A percentile compares a stretch with the other conserved stretches of the same genome.
These are phyloP conservation scores for Penicillium cinerascens DNA, from an alignment of 495 filamentous ascomycete species.

Conservation along the genomic window DNA sequence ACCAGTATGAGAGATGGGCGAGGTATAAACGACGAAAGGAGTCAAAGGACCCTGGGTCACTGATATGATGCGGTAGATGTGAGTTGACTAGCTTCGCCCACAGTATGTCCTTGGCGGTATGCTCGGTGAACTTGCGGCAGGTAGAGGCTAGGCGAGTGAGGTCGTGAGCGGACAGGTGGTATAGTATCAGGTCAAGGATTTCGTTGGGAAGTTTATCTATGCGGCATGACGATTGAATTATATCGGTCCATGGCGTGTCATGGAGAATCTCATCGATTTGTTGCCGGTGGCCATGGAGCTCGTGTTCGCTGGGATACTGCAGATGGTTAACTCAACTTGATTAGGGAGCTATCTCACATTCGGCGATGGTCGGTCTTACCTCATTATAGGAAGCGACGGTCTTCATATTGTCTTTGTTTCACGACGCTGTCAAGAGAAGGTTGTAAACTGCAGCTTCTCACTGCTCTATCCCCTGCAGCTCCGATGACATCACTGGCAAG, in stretches of 20 bases:
- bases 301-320: constrained; percentile 6
- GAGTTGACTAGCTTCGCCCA: constrained; percentile 63
- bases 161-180: constrained; percentile 55
- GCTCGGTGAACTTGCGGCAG: constrained; percentile 50
- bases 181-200: constrained; percentile 58
- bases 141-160: constrained; percentile 52
- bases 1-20: constrained; percentile 79
- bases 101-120: constrained; percentile 52
- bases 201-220: constrained; percentile 58
- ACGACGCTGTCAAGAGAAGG: not conserved
- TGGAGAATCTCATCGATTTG: constrained; percentile 13
- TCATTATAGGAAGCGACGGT: not conserved
- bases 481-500: constrained; percentile 25
- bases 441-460: not conserved
- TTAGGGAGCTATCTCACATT: not conserved
- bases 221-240: constrained; percentile 3
- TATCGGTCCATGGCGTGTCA: not conserved
- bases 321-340: not conserved
- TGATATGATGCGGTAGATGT: constrained; percentile 50
- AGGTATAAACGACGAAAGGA: constrained; percentile 67
- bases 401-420: constrained; percentile 4
- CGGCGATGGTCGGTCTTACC: not conserved
- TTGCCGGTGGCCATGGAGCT: not conserved
- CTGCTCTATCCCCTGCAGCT: constrained; percentile 6
- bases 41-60: constrained; percentile 51